These are phyloP conservation scores for Apiotrichum mycotoxinovorans DNA, from an alignment of 1,284 basidiomycete genomes.

Conservation along the genomic window DNA sequence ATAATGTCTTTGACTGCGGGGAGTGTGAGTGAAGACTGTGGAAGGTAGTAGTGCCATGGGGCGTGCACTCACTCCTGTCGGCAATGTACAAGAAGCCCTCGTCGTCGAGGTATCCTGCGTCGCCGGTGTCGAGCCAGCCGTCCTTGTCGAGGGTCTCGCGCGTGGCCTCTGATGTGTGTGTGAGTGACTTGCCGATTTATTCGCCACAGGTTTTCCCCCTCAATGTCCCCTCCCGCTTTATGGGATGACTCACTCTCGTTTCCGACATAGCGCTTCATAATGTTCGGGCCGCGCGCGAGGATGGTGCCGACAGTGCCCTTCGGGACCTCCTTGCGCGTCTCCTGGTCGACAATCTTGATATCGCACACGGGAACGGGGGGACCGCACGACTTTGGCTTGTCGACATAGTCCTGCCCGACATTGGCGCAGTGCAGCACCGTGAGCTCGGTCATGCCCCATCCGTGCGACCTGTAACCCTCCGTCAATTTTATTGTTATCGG, in stretches of 20 bases:
- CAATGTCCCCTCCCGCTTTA: not conserved
- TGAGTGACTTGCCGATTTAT: too few species aligned
- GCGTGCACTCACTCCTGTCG: constrained; percentile 23
- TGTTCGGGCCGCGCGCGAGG: constrained; percentile 35
- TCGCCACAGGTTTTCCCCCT: too few species aligned
- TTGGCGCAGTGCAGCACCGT: constrained; percentile 38
- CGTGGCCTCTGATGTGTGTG: constrained; percentile 18
- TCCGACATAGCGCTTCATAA: constrained; percentile 41
- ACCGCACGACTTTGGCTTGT: constrained; percentile 16
- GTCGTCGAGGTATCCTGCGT: constrained; percentile 35
- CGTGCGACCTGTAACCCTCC: constrained; percentile 28
- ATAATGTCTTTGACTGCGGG: constrained; percentile 32
- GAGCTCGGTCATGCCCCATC: constrained; percentile 42
- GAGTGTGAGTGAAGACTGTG: not conserved
- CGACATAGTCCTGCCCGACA: constrained; percentile 34
- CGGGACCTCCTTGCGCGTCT: constrained; percentile 23
- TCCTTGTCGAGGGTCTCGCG: constrained; percentile 24
- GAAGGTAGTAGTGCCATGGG: too few species aligned
- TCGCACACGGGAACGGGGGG: constrained; percentile 36
- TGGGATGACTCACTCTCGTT: constrained; percentile 14
- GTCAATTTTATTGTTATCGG: constrained; percentile 22
- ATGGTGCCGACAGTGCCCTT: constrained; percentile 31
- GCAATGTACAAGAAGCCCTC: constrained; percentile 42
- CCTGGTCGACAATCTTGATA: constrained; percentile 33
- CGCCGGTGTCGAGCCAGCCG: constrained; percentile 47